A percentile compares a stretch with the other conserved stretches of the same genome.
phyloP scores from a whole-genome alignment of 2,329 filamentous ascomycete genomes.

The Ascochyta clinopodiicola region DNA sequence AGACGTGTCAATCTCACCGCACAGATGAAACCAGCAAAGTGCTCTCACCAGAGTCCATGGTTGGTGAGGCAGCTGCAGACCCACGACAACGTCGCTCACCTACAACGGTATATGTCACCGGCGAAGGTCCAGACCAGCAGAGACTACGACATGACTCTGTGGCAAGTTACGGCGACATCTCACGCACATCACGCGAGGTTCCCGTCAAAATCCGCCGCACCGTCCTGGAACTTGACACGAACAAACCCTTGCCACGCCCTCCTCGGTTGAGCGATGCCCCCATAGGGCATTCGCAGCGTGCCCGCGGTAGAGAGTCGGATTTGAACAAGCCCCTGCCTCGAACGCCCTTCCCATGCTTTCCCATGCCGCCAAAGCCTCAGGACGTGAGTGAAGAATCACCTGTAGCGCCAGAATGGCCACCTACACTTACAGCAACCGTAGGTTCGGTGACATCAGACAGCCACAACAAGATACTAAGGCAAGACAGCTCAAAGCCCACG shows the following conservation, averaged over 20 bases:
- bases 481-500: neutral
- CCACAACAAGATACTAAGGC: neutral
- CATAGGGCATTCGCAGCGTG: neutral
- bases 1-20: neutral
- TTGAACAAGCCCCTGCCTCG: constrained; percentile 7
- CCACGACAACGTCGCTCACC: neutral
- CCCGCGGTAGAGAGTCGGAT: neutral
- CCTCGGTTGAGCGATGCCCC: constrained; percentile 14
- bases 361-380: neutral
- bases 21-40: neutral
- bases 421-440: neutral
- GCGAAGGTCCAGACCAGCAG: neutral
- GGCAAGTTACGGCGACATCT: constrained; percentile 8
- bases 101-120: neutral
- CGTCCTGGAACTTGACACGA: constrained; percentile 5
- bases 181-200: constrained; percentile 18
- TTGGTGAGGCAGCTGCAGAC: neutral
- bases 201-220: constrained; percentile 12
- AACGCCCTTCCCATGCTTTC: constrained; percentile 7
- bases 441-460: neutral
- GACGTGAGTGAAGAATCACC: neutral
- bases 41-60: neutral
- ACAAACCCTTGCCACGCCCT: constrained; percentile 25
- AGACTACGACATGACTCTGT: neutral
- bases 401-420: neutral